phyloP scores from a whole-genome alignment of 1,139 yeast genomes.

The Geotrichum histeridarum region DNA sequence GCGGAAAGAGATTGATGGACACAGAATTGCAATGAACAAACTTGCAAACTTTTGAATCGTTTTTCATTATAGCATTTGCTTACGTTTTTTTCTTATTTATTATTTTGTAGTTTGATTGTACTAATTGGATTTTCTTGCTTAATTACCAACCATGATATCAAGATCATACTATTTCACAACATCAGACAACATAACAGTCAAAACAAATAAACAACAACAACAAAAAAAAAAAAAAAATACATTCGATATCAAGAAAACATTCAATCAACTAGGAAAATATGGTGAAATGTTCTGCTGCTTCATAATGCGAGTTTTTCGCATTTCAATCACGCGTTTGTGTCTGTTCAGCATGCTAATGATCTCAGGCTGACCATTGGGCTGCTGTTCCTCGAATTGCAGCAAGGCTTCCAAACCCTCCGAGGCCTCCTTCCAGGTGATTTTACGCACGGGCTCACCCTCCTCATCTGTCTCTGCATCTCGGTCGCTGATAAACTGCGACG shows the following conservation, averaged over 20 bases:
- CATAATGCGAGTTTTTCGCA: slow-evolving; percentile 12
- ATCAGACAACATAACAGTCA: too few species aligned
- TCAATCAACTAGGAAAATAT: slow-evolving; percentile 1
- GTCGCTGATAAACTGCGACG: slow-evolving; percentile 17
- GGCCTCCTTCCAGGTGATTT: slow-evolving; percentile 15
- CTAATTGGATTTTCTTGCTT: too few species aligned
- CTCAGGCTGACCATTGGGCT: slow-evolving; percentile 16
- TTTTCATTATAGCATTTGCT: not conserved
- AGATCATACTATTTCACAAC: too few species aligned
- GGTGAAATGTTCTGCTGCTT: slow-evolving; percentile 10
- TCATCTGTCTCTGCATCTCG: slow-evolving; percentile 18
- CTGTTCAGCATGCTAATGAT: slow-evolving; percentile 14
- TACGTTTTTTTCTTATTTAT: not conserved
- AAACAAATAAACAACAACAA: too few species aligned
- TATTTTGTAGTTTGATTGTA: not conserved
- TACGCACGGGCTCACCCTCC: slow-evolving; percentile 14
- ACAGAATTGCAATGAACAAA: slow-evolving; percentile 2
- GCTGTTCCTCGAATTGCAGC: slow-evolving; percentile 16
- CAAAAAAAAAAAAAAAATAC: too few species aligned
- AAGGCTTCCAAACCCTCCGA: slow-evolving; percentile 15
- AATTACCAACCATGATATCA: too few species aligned
- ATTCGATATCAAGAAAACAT: too few species aligned
- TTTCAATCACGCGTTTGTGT: slow-evolving; percentile 15
- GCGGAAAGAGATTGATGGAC: slow-evolving; percentile 20
- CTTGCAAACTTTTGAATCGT: slow-evolving; percentile 1